Evolutionary conservation across 2,329 filamentous ascomycete genomes (phyloP), one percentile per base, ranked within the genome.

Genomic region (Tetracladium maxilliforme): DNA sequence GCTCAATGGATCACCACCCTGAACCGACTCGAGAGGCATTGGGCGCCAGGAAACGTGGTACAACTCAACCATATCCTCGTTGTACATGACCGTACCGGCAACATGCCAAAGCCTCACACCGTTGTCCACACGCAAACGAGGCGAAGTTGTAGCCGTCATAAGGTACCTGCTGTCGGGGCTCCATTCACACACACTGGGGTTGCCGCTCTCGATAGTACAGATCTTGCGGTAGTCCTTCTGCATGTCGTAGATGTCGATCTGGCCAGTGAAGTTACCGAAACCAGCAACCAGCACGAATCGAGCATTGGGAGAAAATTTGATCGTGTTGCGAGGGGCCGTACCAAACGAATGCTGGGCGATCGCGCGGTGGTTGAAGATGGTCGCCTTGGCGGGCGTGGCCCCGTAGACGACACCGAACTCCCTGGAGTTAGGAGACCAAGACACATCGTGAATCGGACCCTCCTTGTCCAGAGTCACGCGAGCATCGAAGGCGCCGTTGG

Each of bases 321-420:
- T 90, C 25, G 87, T 95, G 56, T 98, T 98, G 43, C 90, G 77
- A 9, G 90, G 90, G 4, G 64, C 77, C 26, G 94, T 65, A 25
- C 83, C 71, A 54, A 98, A 94, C 31, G 67, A 81, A 54, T 94
- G 82, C 30, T 77, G 78, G 12, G 78, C 64, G 30, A 84, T 68
- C 33, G 81, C 90, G 34, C 82, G 76, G 41, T 78, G 70, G 51
- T 94, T 94, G 69, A 95, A 98, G 39, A 98, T 90, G 38, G 87
- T 94, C 4, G 87, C 90, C 65, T 95, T 95, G 28, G 90, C 82
- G n/a, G 90, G 90, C 84, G 94, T 95, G 53, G 82, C 95, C 33
- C 90, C 90, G 48, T 98, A 98, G 10, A 94, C 76, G 16, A 98
- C 90, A 45, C 84, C 87, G 44, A 98, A 98, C 52, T 95, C 87